Evolutionary conservation across 768 basidiomycete genomes (phyloP), one percentile per base, ranked within the genome.

Genomic region (Auricularia sp.): DNA sequence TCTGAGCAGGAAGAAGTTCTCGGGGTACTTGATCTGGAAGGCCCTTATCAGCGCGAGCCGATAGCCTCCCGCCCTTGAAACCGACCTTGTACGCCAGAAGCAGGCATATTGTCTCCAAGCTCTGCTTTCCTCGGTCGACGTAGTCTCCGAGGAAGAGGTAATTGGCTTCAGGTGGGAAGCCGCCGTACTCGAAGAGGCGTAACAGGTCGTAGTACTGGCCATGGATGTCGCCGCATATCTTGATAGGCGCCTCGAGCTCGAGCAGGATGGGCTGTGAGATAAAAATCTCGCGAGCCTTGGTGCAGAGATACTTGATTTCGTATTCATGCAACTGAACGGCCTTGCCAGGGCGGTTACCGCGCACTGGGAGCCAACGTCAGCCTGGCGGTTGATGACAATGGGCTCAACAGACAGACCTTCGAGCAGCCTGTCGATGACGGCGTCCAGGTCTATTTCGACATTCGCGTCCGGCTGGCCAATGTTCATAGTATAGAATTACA

Each of bases 101-200:
- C 58, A 99, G 87, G 75, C 96, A 98, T 75, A 99, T 99, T n/a
- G 96, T 99, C 80, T 99, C 96, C 72, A 99, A 84, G 59, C 91
- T 93, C 77, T 99, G 96, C 78, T 99, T 99, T 71, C 96, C 96
- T 75, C 96, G 88, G 80, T 99, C 96, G 72, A 99, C 96, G 74
- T 99, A 99, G 79, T 99, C 96, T 67, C 96, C 96, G 62, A 99
- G 87, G 85, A 99, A 99, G 70, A 99, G 90, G 79, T 99, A 99
- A 80, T 99, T 99, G 66, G 96, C 94, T 86, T 99, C 96, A 79
- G 96, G 96, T 39, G 96, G 96, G 79, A 99, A 99, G 64, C 97
- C 96, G 66, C 96, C 96, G 72, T 98, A 98, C 77, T 99, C 96
- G 77, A 99, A 99, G 67, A 99, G 83, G 71, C 96, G 89, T 70